These are phyloP conservation scores for Saccharomycopsis selenospora DNA, from an alignment of 805 yeast genomes.

Conservation along the genomic window DNA sequence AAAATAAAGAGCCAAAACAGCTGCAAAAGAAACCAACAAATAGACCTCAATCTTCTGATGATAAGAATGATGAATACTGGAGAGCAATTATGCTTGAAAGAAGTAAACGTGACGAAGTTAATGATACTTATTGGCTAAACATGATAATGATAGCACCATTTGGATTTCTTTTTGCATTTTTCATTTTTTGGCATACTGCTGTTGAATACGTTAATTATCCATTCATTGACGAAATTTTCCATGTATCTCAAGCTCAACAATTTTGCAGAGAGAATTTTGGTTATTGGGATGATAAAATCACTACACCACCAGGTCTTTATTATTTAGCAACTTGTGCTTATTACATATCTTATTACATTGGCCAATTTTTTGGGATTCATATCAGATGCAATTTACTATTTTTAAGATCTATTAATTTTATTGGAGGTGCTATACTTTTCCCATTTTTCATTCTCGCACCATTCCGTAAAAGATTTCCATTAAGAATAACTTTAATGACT, in stretches of 20 bases:
- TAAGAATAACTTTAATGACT: not conserved
- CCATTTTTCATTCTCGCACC: slow-evolving; percentile 42
- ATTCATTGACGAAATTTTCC: slow-evolving; percentile 69
- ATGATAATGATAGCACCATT: not conserved
- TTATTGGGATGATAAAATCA: slow-evolving; percentile 83
- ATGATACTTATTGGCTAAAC: not conserved
- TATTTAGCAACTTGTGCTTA: slow-evolving; percentile 35
- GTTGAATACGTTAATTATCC: slow-evolving; percentile 8
- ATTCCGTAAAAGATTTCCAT: slow-evolving; percentile 33
- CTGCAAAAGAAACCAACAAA: too few relatives aligned
- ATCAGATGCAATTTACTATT: slow-evolving; percentile 31
- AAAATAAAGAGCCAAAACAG: too few relatives aligned
- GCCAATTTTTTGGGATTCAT: slow-evolving; percentile 24
- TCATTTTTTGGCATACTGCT: slow-evolving; percentile 28
- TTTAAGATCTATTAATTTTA: slow-evolving; percentile 51
- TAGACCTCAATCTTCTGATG: not conserved
- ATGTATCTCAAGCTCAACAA: slow-evolving; percentile 66
- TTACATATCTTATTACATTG: slow-evolving; percentile 23
- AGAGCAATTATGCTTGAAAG: slow-evolving; percentile 1
- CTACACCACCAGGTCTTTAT: slow-evolving; percentile 95
- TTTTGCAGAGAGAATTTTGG: slow-evolving; percentile 55
- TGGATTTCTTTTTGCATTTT: slow-evolving; percentile 15
- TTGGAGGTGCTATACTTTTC: slow-evolving; percentile 54
- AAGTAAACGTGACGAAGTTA: slow-evolving; percentile 1
- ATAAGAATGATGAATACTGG: not conserved